Evolutionary conservation across 1,139 yeast species (phyloP).

Genomic region (Yamadazyma diddensiae): DNA sequence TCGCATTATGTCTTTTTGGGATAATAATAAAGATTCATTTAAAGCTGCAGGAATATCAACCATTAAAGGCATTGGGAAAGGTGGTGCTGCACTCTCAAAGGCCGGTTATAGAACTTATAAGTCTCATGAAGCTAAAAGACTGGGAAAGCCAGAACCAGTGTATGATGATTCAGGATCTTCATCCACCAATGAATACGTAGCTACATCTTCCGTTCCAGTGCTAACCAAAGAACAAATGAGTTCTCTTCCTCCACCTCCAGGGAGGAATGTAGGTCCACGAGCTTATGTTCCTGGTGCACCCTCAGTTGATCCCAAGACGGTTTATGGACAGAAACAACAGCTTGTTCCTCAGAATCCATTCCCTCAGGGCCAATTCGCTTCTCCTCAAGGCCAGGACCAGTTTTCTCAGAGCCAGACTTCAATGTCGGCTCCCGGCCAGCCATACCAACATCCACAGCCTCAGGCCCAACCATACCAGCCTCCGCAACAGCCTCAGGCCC

Average conservation of each 20-base stretch:
- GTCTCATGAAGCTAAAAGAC: conserved; percentile 29
- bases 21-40: conserved; percentile 48
- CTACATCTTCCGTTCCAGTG: conserved; percentile 12
- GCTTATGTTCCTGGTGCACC: conserved; percentile 5
- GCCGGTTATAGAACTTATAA: conserved; percentile 53
- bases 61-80: conserved; percentile 48
- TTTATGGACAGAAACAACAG: conserved; percentile 2
- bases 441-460: conserved; percentile 9
- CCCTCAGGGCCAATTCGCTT: conserved; percentile 4
- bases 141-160: conserved; percentile 15
- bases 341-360: conserved; percentile 1
- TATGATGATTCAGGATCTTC: conserved; percentile 4
- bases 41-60: conserved; percentile 48
- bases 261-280: conserved; percentile 25
- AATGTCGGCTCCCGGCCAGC: conserved; percentile 8
- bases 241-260: conserved; percentile 39
- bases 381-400: conserved; percentile 5
- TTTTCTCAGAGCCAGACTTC: conserved; percentile 8
- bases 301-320: conserved; percentile 1
- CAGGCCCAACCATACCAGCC: conserved; percentile 6
- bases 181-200: conserved; percentile 2
- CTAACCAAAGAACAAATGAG: conserved; percentile 23
- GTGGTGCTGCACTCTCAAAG: conserved; percentile 44
- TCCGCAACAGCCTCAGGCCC: conserved; percentile 6
- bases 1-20: conserved; percentile 50